Evolutionary conservation across 805 yeast genomes (phyloP).

Genomic region (Hanseniaspora guilliermondii): DNA sequence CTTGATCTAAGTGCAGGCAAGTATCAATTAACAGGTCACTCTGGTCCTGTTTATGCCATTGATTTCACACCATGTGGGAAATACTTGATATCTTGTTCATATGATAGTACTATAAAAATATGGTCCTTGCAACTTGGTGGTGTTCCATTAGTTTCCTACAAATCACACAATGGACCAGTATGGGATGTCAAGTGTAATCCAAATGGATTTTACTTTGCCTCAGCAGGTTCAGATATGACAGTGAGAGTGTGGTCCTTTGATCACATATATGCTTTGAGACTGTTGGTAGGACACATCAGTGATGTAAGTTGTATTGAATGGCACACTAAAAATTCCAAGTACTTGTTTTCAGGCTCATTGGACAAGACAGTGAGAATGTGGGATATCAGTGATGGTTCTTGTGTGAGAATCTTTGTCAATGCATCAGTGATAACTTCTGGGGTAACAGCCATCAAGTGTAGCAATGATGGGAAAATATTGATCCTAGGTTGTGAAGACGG

Average conservation of each 20-base stretch:
- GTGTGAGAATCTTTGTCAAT: slow-evolving; percentile 85
- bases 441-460: slow-evolving; percentile 68
- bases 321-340: slow-evolving; percentile 84
- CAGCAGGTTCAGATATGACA: slow-evolving; percentile 94
- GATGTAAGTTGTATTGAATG: slow-evolving; percentile 92
- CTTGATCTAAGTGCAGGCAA: slow-evolving; percentile 27
- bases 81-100: slow-evolving; percentile 70
- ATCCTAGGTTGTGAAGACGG: slow-evolving; percentile 94
- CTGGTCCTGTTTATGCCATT: slow-evolving; percentile 85
- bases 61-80: slow-evolving; percentile 84
- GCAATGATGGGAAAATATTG: slow-evolving; percentile 95
- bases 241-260: slow-evolving; percentile 97
- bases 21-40: slow-evolving; percentile 61
- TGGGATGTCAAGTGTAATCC: slow-evolving; percentile 97
- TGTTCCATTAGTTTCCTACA: slow-evolving; percentile 70
- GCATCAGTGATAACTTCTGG: slow-evolving; percentile 45
- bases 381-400: slow-evolving; percentile 82
- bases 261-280: slow-evolving; percentile 88
- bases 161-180: slow-evolving; percentile 90
- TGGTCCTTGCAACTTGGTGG: slow-evolving; percentile 92
- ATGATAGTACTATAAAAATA: slow-evolving; percentile 79
- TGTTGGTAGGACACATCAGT: slow-evolving; percentile 92
- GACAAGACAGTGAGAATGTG: slow-evolving; percentile 97
- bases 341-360: slow-evolving; percentile 86
- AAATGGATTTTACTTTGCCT: slow-evolving; percentile 93